Percentiles rank a stretch among this genome's conserved stretches.
Evolutionary conservation across 2,329 filamentous ascomycete species (phyloP).

Genomic region (Arthrobotrys sinensis): DNA sequence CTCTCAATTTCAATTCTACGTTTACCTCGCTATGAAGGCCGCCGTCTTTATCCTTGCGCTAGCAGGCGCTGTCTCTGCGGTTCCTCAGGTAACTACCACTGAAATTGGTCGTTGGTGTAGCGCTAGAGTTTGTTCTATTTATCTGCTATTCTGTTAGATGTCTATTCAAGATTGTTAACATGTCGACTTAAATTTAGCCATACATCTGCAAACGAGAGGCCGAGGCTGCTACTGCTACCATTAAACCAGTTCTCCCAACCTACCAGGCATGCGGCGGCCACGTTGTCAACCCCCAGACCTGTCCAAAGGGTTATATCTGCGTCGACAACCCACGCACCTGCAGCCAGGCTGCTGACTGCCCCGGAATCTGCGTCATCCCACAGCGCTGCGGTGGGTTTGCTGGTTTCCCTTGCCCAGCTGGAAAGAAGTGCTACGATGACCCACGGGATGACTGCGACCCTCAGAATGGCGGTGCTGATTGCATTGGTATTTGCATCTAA

Average conservation of each 20-base stretch:
- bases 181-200: constrained; percentile 1
- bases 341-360: constrained; percentile 43
- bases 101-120: constrained; percentile 34
- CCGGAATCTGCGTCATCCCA: constrained; percentile 35
- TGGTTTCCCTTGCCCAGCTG: constrained; percentile 66
- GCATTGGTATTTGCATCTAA: constrained; percentile 68
- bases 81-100: constrained; percentile 28
- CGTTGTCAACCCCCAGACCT: constrained; percentile 28
- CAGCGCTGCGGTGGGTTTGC: constrained; percentile 68
- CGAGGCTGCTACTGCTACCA: background rate
- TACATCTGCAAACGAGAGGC: constrained; percentile 22
- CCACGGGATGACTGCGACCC: constrained; percentile 69
- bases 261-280: constrained; percentile 45
- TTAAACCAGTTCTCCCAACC: constrained; percentile 1
- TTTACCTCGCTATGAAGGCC: constrained; percentile 30
- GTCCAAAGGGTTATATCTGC: constrained; percentile 46
- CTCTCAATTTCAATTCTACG: background rate
- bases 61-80: constrained; percentile 32
- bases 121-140: constrained; percentile 19
- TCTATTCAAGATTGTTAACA: background rate
- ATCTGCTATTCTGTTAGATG: background rate
- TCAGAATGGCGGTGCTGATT: constrained; percentile 68
- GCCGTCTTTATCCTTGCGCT: constrained; percentile 2
- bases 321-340: constrained; percentile 48
- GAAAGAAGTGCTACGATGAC: constrained; percentile 68